Conservation (phyloP, 192 early-diverging fungal species). For the Jimgerdemannia flammicorona region DNA sequence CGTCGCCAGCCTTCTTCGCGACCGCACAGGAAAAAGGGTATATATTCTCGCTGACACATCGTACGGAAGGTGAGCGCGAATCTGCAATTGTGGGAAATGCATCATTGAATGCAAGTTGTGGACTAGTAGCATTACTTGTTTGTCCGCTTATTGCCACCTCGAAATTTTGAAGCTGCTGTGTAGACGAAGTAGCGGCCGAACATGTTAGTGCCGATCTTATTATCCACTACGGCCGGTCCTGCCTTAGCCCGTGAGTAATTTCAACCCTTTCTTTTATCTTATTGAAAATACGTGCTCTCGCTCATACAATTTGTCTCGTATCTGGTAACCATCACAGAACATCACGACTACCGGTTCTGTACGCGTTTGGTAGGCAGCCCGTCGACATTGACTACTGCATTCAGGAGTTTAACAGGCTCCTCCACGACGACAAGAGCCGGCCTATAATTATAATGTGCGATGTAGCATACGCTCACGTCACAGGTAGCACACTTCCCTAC, state of each 20-base stretch:
- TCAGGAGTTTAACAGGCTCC: conserved; percentile 35
- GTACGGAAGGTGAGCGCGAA: conserved; percentile 65
- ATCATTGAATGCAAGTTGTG: not conserved
- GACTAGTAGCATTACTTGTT: not conserved
- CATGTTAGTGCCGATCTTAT: conserved; percentile 85
- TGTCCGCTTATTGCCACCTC: not conserved
- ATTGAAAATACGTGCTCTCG: not conserved
- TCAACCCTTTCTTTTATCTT: not conserved
- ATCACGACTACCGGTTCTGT: conserved; percentile 77
- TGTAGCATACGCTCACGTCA: conserved; percentile 64
- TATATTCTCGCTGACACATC: conserved; percentile 95
- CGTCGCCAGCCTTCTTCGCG: conserved; percentile 52
- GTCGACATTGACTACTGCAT: conserved; percentile 63
- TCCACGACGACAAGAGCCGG: conserved; percentile 30
- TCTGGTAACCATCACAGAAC: conserved; percentile 36
- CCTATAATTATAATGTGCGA: conserved; percentile 72
- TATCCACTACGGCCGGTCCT: conserved; percentile 93
- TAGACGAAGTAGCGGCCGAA: conserved; percentile 94
- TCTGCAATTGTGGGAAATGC: not conserved
- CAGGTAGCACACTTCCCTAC: conserved; percentile 25
- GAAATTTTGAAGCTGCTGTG: conserved; percentile 76
- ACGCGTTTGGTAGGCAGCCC: conserved; percentile 76
- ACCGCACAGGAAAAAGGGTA: conserved; percentile 42
- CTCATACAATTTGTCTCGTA: not conserved
- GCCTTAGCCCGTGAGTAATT: conserved; percentile 71